A percentile compares a stretch with the other conserved stretches of the same genome.
phyloP scores from a whole-genome alignment of 805 yeast species.

The Saccharomycopsis sp. region DNA sequence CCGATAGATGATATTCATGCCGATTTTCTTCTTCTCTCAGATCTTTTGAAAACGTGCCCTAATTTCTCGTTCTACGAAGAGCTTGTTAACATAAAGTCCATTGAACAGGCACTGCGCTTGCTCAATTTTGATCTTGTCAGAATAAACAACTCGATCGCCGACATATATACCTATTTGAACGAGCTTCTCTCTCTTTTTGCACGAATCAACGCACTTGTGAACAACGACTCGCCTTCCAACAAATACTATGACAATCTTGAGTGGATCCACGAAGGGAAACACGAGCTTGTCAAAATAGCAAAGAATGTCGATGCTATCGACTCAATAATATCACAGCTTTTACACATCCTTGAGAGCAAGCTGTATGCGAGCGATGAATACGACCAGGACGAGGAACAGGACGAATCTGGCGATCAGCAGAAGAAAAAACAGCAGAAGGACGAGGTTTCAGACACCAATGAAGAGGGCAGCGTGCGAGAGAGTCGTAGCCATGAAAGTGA shows the following conservation, averaged over 20 bases:
- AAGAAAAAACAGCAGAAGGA: neutral
- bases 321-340: constrained; percentile 22
- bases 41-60: constrained; percentile 21
- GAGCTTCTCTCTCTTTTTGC: constrained; percentile 16
- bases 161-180: constrained; percentile 26
- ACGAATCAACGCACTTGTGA: constrained; percentile 16
- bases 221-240: constrained; percentile 18
- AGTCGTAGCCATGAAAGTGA: neutral
- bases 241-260: constrained; percentile 20
- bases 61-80: constrained; percentile 21
- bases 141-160: constrained; percentile 27
- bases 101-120: constrained; percentile 19
- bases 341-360: constrained; percentile 23
- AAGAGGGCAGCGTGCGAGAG: neutral
- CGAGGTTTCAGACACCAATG: neutral
- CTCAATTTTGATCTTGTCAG: constrained; percentile 19
- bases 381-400: neutral
- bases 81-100: constrained; percentile 17
- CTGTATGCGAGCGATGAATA: neutral
- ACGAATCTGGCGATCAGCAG: neutral
- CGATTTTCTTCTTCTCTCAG: constrained; percentile 17
- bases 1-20: constrained; percentile 10
- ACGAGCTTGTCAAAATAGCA: constrained; percentile 24
- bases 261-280: constrained; percentile 27
- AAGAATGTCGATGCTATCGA: constrained; percentile 25